Percentiles rank a stretch among this genome's conserved stretches.
Conservation (phyloP, 1,139 yeast species). For the Diutina scorzettiae region DNA sequence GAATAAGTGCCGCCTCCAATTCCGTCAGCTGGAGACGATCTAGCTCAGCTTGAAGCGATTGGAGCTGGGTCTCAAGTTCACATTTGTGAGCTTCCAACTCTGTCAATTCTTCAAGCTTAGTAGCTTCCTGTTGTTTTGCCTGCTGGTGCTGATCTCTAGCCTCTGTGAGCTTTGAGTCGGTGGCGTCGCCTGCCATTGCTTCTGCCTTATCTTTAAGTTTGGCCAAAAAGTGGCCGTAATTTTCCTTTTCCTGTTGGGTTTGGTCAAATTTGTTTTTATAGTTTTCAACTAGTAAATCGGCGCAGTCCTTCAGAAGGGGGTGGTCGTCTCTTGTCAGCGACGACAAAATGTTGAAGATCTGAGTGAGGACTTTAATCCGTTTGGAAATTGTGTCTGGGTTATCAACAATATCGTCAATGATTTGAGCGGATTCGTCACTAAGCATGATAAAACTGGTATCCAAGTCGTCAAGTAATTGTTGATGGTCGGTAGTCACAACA, state of each 20-base stretch:
- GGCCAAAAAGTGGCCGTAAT: constrained; percentile 59
- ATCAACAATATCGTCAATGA: background rate
- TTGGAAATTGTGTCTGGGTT: constrained; percentile 11
- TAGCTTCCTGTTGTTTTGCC: constrained; percentile 21
- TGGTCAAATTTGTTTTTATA: constrained; percentile 64
- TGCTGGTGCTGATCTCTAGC: constrained; percentile 30
- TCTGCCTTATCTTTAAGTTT: constrained; percentile 36
- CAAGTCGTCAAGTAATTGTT: background rate
- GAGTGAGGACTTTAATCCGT: constrained; percentile 46
- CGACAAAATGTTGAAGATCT: constrained; percentile 42
- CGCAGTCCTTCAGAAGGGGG: constrained; percentile 85
- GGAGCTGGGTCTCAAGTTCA: constrained; percentile 28
- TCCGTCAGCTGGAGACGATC: constrained; percentile 23
- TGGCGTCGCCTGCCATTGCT: constrained; percentile 19
- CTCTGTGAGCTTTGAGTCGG: constrained; percentile 15
- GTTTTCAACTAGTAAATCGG: constrained; percentile 51
- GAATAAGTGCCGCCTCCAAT: constrained; percentile 30
- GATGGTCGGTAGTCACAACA: background rate
- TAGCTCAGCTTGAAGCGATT: constrained; percentile 27
- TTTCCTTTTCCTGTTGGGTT: constrained; percentile 66
- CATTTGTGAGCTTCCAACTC: constrained; percentile 30
- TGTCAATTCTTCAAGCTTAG: constrained; percentile 30
- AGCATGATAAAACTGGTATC: constrained; percentile 1
- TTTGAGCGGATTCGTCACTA: background rate
- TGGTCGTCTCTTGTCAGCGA: constrained; percentile 68